A percentile compares a stretch with the other conserved stretches of the same genome.
Conservation (phyloP, 257 asterid species). For the Lavandula angustifolia region DNA sequence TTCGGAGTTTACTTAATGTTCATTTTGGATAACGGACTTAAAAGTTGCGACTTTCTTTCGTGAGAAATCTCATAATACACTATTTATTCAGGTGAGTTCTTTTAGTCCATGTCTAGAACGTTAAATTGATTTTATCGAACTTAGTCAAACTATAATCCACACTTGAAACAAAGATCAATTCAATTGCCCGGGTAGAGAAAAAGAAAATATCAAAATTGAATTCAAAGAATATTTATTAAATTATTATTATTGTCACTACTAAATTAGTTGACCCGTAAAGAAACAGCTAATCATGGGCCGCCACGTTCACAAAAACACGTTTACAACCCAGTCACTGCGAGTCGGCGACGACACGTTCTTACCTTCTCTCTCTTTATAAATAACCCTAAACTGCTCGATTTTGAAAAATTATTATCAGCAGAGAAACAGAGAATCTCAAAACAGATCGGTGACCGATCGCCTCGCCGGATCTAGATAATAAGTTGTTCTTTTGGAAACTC, state of each 20-base stretch:
- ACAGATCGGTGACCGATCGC: slow-evolving; percentile 26
- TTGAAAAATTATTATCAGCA: background rate
- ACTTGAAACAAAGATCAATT: no score
- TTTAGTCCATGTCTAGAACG: no score
- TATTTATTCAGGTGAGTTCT: no score
- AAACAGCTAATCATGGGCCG: slow-evolving; percentile 2
- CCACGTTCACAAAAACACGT: slow-evolving; percentile 42
- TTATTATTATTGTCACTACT: background rate
- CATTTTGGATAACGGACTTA: no score
- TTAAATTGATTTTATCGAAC: no score
- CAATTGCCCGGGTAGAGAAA: no score
- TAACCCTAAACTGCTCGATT: background rate
- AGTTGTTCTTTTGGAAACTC: slow-evolving; percentile 34
- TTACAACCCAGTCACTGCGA: slow-evolving; percentile 23
- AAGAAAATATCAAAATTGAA: background rate
- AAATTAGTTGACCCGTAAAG: background rate
- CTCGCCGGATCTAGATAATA: slow-evolving; percentile 36
- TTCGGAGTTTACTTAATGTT: no score
- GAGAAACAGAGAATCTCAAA: slow-evolving; percentile 1
- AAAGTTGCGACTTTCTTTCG: no score
- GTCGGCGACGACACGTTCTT: slow-evolving; percentile 24
- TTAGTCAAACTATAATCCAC: no score
- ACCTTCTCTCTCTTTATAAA: slow-evolving; percentile 24
- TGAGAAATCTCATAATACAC: no score
- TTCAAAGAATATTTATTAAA: background rate